Evolutionary conservation across 208 protist genomes (phyloP), one percentile per base, ranked within the genome.

Genomic region (Phytomonas serpens): DNA sequence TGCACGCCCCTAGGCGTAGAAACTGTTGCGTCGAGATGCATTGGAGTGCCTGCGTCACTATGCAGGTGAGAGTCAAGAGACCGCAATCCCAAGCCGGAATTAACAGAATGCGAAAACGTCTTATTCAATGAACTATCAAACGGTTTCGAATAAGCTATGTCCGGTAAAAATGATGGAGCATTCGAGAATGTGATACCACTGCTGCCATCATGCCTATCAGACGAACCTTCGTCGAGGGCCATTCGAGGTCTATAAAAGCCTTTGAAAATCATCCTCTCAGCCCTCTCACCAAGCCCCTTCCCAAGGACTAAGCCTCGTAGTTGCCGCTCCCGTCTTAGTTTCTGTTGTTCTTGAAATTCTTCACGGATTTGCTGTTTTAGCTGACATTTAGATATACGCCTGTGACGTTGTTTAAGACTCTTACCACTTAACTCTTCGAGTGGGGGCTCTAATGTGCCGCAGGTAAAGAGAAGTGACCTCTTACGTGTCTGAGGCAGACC

Each of bases 291-390:
- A 23, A 95, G 75, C 23, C 90, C 90, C 67, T 84, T 89, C 19
- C 87, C 90, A 34, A 95, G 78, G 10, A 86, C 76, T 6, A 92
- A 66, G 4, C 85, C 74, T 27, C 90, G 74, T 31, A 95, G 75
- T 61, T 90, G 82, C 0, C 72, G 76, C 31, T 82, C 71, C 23
- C 76, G 78, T 14, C 74, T 64, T 19, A 79, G 32, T 3, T 36
- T 65, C 65, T 89, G 87, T 66, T 88, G 81, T 19, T 81, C 66
- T 0, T 80, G 84, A 77, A 95, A 93, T 31, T 73, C 86, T 3
- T 90, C 81, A 7, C 72, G 72, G n/a, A 92, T 73, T 32, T 86
- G 79, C 38, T 72, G 70, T 29, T 91, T 71, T 19, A 88, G 70
- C 31, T 85, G 13, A 76, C 33, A 80, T 69, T 69, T 75, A 77